phyloP scores from a whole-genome alignment of 106 monocot genomes.

The Dactylorhiza incarnata region DNA sequence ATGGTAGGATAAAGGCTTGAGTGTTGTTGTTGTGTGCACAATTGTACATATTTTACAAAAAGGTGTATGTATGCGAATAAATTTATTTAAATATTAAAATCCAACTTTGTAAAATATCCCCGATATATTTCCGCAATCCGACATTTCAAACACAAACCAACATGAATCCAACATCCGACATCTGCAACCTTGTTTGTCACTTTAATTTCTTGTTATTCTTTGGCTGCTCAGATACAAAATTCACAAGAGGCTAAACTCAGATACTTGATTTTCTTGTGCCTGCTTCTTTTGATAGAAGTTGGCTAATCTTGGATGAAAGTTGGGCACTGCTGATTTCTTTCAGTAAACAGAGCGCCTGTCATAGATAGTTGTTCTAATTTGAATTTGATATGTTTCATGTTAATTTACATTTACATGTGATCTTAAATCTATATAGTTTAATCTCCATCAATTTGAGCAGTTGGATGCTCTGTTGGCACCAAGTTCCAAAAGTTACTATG shows the following conservation, averaged over 20 bases:
- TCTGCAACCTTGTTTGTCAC: no score
- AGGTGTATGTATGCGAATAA: no score
- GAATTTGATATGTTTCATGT: neutral
- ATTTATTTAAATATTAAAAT: no score
- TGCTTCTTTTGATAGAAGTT: neutral
- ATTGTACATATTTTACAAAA: no score
- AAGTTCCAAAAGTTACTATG: slow-evolving; percentile 93
- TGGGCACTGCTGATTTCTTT: neutral
- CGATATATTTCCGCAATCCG: no score
- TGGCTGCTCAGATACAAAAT: neutral
- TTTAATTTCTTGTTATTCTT: no score
- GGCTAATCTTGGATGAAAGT: neutral
- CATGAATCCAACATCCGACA: no score
- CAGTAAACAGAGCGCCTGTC: neutral
- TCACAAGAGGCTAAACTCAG: neutral
- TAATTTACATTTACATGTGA: no score
- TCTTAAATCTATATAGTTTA: neutral
- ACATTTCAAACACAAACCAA: no score
- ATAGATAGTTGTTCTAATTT: neutral
- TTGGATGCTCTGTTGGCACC: slow-evolving; percentile 86
- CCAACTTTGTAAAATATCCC: no score
- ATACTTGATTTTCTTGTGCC: neutral
- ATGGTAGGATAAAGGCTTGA: no score
- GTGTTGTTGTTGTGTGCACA: no score
- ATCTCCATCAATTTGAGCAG: slow-evolving; percentile 20